These are phyloP conservation scores for Globisporangium parvum DNA, from an alignment of 352 stramenopile species.

Conservation along the genomic window DNA sequence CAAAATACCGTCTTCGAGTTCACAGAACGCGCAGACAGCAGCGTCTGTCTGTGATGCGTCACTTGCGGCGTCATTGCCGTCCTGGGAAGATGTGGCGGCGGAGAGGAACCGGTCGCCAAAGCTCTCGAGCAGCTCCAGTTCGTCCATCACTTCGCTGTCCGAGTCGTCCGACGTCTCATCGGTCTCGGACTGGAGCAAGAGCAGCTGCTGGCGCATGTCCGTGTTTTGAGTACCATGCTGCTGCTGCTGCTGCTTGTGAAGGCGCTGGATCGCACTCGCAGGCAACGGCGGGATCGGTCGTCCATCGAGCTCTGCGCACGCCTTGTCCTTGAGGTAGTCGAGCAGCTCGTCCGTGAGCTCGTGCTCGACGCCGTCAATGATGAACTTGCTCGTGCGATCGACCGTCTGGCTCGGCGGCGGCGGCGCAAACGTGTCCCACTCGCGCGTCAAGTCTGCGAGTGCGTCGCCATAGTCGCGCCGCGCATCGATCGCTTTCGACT, in stretches of 20 bases:
- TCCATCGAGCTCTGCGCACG: constrained; percentile 52
- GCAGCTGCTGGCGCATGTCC: constrained; percentile 3
- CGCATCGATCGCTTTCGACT: constrained; percentile 56
- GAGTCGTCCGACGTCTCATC: constrained; percentile 30
- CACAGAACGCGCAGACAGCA: constrained; percentile 45
- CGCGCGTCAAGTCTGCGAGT: constrained; percentile 48
- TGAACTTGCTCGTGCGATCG: constrained; percentile 59
- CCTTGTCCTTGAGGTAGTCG: constrained; percentile 57
- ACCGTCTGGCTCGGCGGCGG: constrained; percentile 35
- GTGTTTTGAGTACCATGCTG: neutral
- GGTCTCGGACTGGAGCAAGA: constrained; percentile 3
- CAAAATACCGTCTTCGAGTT: constrained; percentile 56
- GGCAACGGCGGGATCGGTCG: constrained; percentile 39
- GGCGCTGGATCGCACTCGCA: constrained; percentile 24
- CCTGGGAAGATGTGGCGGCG: neutral
- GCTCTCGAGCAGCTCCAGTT: constrained; percentile 45
- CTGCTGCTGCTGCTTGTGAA: constrained; percentile 11
- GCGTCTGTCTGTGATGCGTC: neutral
- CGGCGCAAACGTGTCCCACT: constrained; percentile 55
- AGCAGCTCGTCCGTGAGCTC: constrained; percentile 70
- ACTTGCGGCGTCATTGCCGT: neutral
- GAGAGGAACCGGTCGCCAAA: constrained; percentile 45
- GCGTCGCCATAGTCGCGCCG: constrained; percentile 46
- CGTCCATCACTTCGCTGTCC: constrained; percentile 27
- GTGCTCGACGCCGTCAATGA: constrained; percentile 65